Base-by-base conservation (phyloP, 352 stramenopile species). In the Phytophthora citricola region DNA sequence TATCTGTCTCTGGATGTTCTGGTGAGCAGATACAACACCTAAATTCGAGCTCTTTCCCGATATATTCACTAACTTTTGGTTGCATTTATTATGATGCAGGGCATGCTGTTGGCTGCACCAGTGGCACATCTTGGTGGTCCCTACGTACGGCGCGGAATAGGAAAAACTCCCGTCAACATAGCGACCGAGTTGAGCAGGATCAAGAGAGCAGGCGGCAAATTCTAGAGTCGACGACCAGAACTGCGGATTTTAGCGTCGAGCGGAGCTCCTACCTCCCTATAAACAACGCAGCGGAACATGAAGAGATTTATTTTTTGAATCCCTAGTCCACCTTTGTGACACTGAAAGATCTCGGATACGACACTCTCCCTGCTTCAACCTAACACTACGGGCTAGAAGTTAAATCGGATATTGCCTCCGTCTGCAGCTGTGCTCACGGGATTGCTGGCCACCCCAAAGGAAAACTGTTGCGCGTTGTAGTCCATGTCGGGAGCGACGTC, bases 31-130 rank as follows among this genome's bases (percentile, higher is more conserved):
- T 10, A 47, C 4, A 34, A 17, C 56, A 34, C 31, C 22, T 49
- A 8, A 24, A n/a, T 51, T 36, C 9, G 10, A 12, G 31, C 31
- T 14, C 3, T 36, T 36, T 36, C 31, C 31, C 31, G 8, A 36
- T 14, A 36, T 8, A 36, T 6, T 50, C 5, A 26, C 31, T 57
- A 6, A 52, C 46, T 45, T 44, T 34, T 54, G 56, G 81, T 53
- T 53, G 12, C 3, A 64, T 56, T 61, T 71, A 43, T 63, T 29
- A 45, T 34, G 9, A 39, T 55, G 40, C 39, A 94, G 85, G 85
- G 88, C 86, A n/a, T 96, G 88, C 66, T 93, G 84, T 82, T 96
- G 88, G 88, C 59, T 96, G 59, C 88, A 96, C 73, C 88, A 96
- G 78, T 96, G 88, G 88, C 88, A 96, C 79, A 90, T 94, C 53